Conservation (phyloP, 2,329 filamentous ascomycete species). For the Microsporum canis region DNA sequence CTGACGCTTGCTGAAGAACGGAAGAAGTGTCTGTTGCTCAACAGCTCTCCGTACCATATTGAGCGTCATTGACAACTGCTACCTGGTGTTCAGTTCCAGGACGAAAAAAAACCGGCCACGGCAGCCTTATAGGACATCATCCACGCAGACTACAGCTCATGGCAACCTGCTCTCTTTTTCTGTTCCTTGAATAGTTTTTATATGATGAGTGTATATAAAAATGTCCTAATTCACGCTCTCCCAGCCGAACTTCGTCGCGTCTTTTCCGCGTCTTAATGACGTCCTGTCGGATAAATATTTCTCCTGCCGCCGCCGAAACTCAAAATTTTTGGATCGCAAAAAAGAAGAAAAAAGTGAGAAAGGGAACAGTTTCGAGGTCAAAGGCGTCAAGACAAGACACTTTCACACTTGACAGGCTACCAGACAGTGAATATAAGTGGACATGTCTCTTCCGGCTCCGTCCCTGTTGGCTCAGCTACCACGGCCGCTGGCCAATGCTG, state of each 20-base stretch:
- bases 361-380: background rate
- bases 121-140: background rate
- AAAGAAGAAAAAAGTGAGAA: background rate
- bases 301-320: background rate
- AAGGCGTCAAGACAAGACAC: background rate
- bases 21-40: slow-evolving; percentile 31
- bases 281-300: background rate
- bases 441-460: slow-evolving; percentile 36
- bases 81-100: background rate
- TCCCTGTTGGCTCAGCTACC: slow-evolving; percentile 38
- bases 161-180: background rate
- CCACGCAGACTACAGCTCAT: background rate
- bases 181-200: background rate
- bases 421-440: background rate
- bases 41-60: slow-evolving; percentile 19
- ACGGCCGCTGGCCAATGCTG: slow-evolving; percentile 29
- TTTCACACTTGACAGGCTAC: background rate
- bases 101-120: too few relatives aligned
- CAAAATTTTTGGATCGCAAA: slow-evolving; percentile 4
- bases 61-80: slow-evolving; percentile 1
- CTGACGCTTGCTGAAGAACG: slow-evolving; percentile 33
- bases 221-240: too few relatives aligned
- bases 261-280: background rate
- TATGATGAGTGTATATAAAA: too few relatives aligned
- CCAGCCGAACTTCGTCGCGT: background rate